phyloP scores from a whole-genome alignment of 345 rosid genomes.

The Litchi chinensis region DNA sequence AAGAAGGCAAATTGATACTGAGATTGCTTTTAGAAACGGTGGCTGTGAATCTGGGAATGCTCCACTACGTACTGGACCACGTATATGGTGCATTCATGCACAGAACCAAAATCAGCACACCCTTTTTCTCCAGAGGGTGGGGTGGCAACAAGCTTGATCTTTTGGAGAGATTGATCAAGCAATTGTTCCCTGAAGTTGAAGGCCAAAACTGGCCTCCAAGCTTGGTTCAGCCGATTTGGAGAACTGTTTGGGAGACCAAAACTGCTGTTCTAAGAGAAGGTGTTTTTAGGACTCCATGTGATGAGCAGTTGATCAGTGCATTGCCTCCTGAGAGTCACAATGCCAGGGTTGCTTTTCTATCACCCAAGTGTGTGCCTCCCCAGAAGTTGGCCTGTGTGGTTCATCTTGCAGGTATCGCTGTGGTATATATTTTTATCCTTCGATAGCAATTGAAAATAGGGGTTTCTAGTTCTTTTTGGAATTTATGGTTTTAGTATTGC shows the following conservation, averaged over 20 bases:
- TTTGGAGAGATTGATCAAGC: conserved; percentile 72
- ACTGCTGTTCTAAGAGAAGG: conserved; percentile 85
- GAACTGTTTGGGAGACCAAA: conserved; percentile 83
- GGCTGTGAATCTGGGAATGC: conserved; percentile 78
- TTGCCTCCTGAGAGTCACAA: conserved; percentile 88
- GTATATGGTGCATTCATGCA: conserved; percentile 93
- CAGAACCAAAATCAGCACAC: conserved; percentile 74
- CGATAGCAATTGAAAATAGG: conserved; percentile 6
- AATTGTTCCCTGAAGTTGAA: conserved; percentile 69
- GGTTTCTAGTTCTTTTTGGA: background rate
- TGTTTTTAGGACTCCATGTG: conserved; percentile 79
- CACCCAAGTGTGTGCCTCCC: conserved; percentile 70
- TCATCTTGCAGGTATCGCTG: conserved; percentile 92
- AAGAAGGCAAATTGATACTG: background rate
- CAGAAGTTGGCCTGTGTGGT: conserved; percentile 94
- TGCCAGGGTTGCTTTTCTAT: conserved; percentile 87
- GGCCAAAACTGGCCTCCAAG: conserved; percentile 80
- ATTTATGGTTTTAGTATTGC: background rate
- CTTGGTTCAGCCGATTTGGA: conserved; percentile 77
- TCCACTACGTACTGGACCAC: conserved; percentile 88
- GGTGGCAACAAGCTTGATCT: conserved; percentile 88
- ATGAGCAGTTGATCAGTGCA: conserved; percentile 71
- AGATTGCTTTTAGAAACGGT: conserved; percentile 53
- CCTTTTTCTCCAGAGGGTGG: conserved; percentile 94
- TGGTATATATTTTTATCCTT: conserved; percentile 5